A percentile compares a stretch with the other conserved stretches of the same genome.
phyloP scores from a whole-genome alignment of 306 rosid genomes.

The Oemleria cerasiformis region DNA sequence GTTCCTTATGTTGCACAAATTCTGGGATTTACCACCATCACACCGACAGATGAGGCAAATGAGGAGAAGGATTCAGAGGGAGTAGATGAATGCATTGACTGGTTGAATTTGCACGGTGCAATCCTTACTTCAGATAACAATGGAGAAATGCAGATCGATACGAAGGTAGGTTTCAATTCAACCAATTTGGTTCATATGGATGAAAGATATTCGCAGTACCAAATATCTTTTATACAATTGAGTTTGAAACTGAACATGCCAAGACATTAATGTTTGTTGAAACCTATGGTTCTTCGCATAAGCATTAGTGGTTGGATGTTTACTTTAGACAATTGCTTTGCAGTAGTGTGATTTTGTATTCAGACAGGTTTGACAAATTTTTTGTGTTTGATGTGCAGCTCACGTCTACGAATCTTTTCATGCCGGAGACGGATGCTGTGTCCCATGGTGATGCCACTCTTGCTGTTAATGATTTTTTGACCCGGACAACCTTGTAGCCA shows the following conservation, averaged over 20 bases:
- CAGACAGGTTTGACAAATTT: conserved; percentile 8
- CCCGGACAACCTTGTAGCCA: conserved; percentile 53
- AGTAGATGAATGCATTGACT: conserved; percentile 80
- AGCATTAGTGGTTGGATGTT: not conserved
- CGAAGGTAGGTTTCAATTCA: conserved; percentile 59
- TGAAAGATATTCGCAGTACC: not conserved
- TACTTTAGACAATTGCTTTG: not conserved
- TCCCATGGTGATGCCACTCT: conserved; percentile 91
- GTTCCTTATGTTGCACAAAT: conserved; percentile 77
- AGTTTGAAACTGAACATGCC: not conserved
- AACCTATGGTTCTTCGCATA: not conserved
- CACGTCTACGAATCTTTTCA: conserved; percentile 57
- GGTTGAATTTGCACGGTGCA: conserved; percentile 96
- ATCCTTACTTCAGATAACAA: conserved; percentile 51
- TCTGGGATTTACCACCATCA: conserved; percentile 58
- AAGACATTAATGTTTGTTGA: not conserved
- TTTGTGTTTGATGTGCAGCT: conserved; percentile 49
- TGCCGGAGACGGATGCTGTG: conserved; percentile 96
- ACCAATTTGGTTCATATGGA: not conserved
- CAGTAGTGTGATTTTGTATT: not conserved
- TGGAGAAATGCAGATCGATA: conserved; percentile 68
- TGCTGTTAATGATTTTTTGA: conserved; percentile 85
- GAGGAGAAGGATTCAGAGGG: conserved; percentile 59
- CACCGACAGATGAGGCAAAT: conserved; percentile 39
- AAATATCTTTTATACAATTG: not conserved